Conservation (phyloP, 2,329 filamentous ascomycete genomes). For the Botrytis pseudocinerea region DNA sequence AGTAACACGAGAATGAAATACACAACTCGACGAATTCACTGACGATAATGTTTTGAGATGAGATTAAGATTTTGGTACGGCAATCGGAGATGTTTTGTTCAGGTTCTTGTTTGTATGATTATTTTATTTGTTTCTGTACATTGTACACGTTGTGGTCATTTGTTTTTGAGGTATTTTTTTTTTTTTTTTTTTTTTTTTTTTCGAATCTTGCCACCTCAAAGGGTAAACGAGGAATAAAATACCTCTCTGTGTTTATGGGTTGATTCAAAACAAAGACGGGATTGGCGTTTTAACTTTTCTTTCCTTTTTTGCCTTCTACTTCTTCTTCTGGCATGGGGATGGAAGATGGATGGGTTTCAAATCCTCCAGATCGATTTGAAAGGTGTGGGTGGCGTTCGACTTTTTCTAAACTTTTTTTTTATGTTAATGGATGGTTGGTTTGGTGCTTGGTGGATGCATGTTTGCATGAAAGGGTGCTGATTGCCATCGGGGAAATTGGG, state of each 20-base stretch:
- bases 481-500: conserved; percentile 11
- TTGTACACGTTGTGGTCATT: conserved; percentile 21
- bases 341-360: conserved; percentile 7
- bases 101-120: conserved; percentile 25
- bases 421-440: not conserved
- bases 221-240: conserved; percentile 15
- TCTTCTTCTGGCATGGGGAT: conserved; percentile 15
- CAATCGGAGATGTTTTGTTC: conserved; percentile 19
- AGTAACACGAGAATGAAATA: conserved; percentile 10
- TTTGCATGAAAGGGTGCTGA: not conserved
- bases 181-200: conserved; percentile 1
- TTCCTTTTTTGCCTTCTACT: not conserved
- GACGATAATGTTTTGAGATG: conserved; percentile 26
- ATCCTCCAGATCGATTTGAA: conserved; percentile 1
- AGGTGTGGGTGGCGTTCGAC: conserved; percentile 8
- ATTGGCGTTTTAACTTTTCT: conserved; percentile 6
- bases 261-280: conserved; percentile 16
- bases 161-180: conserved; percentile 13
- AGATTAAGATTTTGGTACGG: conserved; percentile 23
- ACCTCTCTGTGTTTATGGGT: conserved; percentile 25
- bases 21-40: conserved; percentile 16
- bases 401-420: not conserved
- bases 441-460: conserved; percentile 15
- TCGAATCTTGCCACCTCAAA: not conserved
- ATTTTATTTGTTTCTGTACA: conserved; percentile 22